Percentiles rank a stretch among this genome's conserved stretches.
These are phyloP conservation scores for Albifimbria verrucaria DNA, from an alignment of 2,329 filamentous ascomycete genomes.

Conservation along the genomic window DNA sequence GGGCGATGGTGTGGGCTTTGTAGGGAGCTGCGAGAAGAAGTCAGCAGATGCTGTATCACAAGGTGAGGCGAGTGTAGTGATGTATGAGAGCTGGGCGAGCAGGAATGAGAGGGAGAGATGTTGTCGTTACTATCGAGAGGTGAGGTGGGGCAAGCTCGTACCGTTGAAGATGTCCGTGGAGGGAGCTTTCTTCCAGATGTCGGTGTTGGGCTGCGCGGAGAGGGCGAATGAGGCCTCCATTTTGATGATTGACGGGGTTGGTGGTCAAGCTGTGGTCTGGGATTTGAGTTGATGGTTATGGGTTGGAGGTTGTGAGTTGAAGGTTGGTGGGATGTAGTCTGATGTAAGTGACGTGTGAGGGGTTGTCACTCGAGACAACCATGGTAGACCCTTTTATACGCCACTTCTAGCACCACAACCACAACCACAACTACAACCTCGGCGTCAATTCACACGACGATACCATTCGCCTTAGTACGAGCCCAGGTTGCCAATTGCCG, in stretches of 20 bases:
- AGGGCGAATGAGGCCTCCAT: conserved; percentile 41
- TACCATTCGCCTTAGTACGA: too few species aligned
- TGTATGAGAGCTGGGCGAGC: conserved; percentile 3
- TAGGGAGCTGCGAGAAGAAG: conserved; percentile 25
- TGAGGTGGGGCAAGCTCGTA: conserved; percentile 15
- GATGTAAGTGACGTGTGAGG: too few species aligned
- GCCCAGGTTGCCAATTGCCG: too few species aligned
- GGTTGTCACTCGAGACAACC: too few species aligned
- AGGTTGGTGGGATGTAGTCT: too few species aligned
- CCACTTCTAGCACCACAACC: too few species aligned
- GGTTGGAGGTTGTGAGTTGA: not conserved
- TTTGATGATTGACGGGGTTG: not conserved
- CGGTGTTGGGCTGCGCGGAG: conserved; percentile 57
- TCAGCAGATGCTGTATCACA: not conserved
- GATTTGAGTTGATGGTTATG: not conserved
- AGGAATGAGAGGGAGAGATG: conserved; percentile 2
- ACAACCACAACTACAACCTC: too few species aligned
- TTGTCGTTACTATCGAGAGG: conserved; percentile 16
- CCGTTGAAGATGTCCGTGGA: conserved; percentile 63
- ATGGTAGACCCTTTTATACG: too few species aligned
- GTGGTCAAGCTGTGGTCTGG: too few species aligned
- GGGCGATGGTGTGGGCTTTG: conserved; percentile 30
- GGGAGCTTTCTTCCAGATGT: conserved; percentile 76
- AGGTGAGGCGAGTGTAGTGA: not conserved
- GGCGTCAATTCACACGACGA: too few species aligned